Percentiles rank a stretch among this genome's conserved stretches.
phyloP scores from a whole-genome alignment of 2,329 filamentous ascomycete species.

The Hypomyces perniciosus region DNA sequence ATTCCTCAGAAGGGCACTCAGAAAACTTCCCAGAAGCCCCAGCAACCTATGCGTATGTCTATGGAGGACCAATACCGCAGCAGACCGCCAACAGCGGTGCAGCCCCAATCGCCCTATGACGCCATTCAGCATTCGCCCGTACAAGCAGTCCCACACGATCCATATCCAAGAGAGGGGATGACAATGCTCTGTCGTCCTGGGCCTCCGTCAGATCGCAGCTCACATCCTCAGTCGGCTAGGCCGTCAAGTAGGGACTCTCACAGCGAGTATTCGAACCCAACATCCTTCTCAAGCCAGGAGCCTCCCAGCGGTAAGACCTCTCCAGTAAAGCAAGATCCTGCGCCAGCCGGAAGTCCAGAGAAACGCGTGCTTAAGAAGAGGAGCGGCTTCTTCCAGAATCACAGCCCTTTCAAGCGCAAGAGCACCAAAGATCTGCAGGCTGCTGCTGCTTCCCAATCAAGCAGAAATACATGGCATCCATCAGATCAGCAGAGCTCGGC shows the following conservation, averaged over 20 bases:
- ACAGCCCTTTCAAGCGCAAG: slow-evolving; percentile 88
- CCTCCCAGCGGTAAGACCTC: slow-evolving; percentile 68
- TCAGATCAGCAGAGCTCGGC: slow-evolving; percentile 23
- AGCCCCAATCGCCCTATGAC: slow-evolving; percentile 34
- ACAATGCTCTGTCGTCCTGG: slow-evolving; percentile 89
- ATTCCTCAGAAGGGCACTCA: slow-evolving; percentile 12
- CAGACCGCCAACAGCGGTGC: slow-evolving; percentile 11
- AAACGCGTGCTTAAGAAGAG: slow-evolving; percentile 63
- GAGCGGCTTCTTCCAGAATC: slow-evolving; percentile 88
- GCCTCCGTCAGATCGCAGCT: slow-evolving; percentile 49
- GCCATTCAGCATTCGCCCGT: slow-evolving; percentile 54
- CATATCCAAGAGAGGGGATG: slow-evolving; percentile 93
- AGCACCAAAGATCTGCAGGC: slow-evolving; percentile 65
- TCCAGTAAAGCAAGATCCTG: slow-evolving; percentile 59
- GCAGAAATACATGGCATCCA: slow-evolving; percentile 56
- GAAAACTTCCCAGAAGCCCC: slow-evolving; percentile 8
- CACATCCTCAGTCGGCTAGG: slow-evolving; percentile 53
- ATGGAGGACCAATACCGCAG: slow-evolving; percentile 17
- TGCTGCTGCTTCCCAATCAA: slow-evolving; percentile 27
- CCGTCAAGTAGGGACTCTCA: slow-evolving; percentile 82
- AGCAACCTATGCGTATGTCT: slow-evolving; percentile 14
- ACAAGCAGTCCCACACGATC: slow-evolving; percentile 75
- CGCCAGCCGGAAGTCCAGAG: slow-evolving; percentile 48
- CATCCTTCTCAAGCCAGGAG: slow-evolving; percentile 82
- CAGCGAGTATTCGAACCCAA: slow-evolving; percentile 86